These are phyloP conservation scores for Aspergillus funiculosus DNA, from an alignment of 495 filamentous ascomycete species.

Conservation along the genomic window DNA sequence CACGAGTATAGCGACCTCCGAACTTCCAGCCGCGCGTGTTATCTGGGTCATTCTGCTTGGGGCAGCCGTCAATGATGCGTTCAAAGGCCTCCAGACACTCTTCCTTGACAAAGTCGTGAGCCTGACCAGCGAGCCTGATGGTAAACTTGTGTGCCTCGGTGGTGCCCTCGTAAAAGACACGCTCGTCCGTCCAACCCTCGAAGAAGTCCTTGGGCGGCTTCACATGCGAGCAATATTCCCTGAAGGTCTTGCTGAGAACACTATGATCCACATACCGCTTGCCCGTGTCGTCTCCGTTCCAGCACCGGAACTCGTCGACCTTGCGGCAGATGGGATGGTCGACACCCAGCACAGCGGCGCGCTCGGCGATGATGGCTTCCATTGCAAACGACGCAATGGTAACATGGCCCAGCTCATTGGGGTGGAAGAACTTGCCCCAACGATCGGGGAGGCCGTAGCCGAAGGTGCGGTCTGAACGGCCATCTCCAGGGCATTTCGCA, in stretches of 20 bases:
- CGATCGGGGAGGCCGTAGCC: conserved; percentile 14
- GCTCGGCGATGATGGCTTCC: conserved; percentile 9
- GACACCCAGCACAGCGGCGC: conserved; percentile 12
- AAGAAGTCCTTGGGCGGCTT: background rate
- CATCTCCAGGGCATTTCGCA: conserved; percentile 5
- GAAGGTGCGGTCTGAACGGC: background rate
- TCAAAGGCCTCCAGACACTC: conserved; percentile 19
- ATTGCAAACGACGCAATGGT: conserved; percentile 21
- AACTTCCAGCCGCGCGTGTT: conserved; percentile 35
- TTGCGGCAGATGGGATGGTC: conserved; percentile 3
- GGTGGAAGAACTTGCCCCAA: conserved; percentile 25
- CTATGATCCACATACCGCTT: background rate
- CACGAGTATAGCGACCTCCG: conserved; percentile 18
- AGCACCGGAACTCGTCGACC: conserved; percentile 18
- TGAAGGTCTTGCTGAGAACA: conserved; percentile 3
- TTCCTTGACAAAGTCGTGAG: conserved; percentile 4
- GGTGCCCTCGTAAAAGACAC: conserved; percentile 8
- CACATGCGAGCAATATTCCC: background rate
- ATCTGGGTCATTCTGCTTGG: conserved; percentile 28
- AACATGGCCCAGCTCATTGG: conserved; percentile 20
- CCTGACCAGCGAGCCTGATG: conserved; percentile 5
- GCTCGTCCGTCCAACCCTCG: conserved; percentile 3
- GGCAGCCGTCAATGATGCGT: conserved; percentile 21
- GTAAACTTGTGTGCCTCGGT: conserved; percentile 18
- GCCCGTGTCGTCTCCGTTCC: background rate